Percentiles rank a stretch among this genome's conserved stretches.
phyloP scores from a whole-genome alignment of 2,329 filamentous ascomycete species.

The Basipetospora sp. region DNA sequence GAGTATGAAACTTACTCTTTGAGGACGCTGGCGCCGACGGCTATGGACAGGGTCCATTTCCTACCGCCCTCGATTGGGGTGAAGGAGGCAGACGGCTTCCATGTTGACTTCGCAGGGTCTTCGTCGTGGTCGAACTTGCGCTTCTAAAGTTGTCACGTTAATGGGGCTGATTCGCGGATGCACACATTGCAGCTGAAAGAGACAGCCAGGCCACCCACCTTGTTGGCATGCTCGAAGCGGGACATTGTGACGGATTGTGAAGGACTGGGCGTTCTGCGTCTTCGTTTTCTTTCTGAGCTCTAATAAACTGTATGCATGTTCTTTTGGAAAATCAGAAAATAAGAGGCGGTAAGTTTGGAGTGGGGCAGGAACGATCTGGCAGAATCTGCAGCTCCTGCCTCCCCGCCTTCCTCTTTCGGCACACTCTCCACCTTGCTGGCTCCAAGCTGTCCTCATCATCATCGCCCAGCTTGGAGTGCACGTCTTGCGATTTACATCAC shows the following conservation, averaged over 20 bases:
- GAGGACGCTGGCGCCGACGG: constrained; percentile 64
- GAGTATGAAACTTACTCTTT: constrained; percentile 40
- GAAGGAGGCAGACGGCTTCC: constrained; percentile 55
- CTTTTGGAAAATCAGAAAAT: constrained; percentile 9
- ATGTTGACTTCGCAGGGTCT: constrained; percentile 32
- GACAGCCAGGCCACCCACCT: constrained; percentile 14
- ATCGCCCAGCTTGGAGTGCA: too few relatives aligned
- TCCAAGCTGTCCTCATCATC: constrained; percentile 1
- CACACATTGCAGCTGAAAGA: too few relatives aligned
- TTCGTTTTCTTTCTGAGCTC: too few relatives aligned
- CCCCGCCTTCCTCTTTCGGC: constrained; percentile 13
- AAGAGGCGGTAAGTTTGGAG: constrained; percentile 6
- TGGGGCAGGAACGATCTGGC: constrained; percentile 11
- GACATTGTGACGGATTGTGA: too few relatives aligned
- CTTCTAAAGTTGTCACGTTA: constrained; percentile 34
- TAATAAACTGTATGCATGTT: too few relatives aligned
- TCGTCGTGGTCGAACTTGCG: constrained; percentile 29
- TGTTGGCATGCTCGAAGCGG: constrained; percentile 18
- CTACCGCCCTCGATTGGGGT: constrained; percentile 46
- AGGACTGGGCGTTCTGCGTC: too few relatives aligned
- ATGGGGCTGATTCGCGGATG: too few relatives aligned
- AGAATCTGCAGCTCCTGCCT: constrained; percentile 9
- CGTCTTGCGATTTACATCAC: neutral
- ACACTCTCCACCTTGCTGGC: neutral
- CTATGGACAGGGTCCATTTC: constrained; percentile 61